Base-by-base conservation (phyloP, 176 grass and related monocot species). In the Cymbopogon citratus region DNA sequence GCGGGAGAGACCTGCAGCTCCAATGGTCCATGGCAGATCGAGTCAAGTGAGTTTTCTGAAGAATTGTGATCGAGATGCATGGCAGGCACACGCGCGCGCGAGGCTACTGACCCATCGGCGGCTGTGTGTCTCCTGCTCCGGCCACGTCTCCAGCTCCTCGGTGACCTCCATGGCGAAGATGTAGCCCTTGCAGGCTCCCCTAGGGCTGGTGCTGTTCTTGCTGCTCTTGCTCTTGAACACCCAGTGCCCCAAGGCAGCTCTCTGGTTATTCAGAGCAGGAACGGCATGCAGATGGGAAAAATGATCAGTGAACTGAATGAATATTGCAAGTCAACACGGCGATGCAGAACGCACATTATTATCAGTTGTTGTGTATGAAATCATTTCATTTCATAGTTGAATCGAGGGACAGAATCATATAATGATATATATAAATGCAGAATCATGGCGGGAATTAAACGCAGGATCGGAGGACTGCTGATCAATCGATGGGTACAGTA, bases 141-240 rank as follows among this genome's bases (percentile, higher is more conserved):
- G 88, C 82, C 89, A 97, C 28, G 74, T 86, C 3, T 91, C 85
- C 8, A 94, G 85, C 85, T 94, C 94, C 59, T 97, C 87, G 1
- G 89, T 97, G 61, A 97, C 94, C 80, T 94, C 89, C 65, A 97
- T 63, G 39, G 89, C 94, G 85, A 97, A 97, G 74, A 97, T 93
- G 74, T 82, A 87, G 68, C 91, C 94, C 75, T 90, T 94, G 79
- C 94, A 97, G 44, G 89, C 72, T 82, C 82, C 85, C 56, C 74
- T 86, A 4, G 75, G 71, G 82, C 85, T 88, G 75, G 29, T 75
- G 57, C 68, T 90, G 40, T 79, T 86, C 82, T 97, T 82, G 7
- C 87, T 94, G 83, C 91, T 97, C 89, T 97, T 97, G 91, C 94
- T 97, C 83, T 84, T 94, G 80, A 97, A 94, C 46, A 86, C 86